Evolutionary conservation across 148 eudicot genomes (phyloP).

Genomic region (Persicaria tinctoria): DNA sequence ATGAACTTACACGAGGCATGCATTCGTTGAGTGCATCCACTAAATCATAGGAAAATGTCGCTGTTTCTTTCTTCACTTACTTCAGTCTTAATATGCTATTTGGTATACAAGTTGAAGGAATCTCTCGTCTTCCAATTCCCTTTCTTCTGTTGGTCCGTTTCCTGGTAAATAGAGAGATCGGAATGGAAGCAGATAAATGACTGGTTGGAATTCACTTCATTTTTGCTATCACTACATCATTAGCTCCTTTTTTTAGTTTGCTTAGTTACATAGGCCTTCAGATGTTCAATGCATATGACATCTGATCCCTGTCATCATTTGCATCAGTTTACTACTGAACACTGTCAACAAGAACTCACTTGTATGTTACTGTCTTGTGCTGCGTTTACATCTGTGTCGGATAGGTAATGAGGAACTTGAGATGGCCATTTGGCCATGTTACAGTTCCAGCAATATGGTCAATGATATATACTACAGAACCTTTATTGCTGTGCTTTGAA

Average conservation of each 20-base stretch:
- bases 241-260: neutral
- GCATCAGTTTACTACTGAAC: neutral
- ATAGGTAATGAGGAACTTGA: neutral
- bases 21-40: constrained; percentile 42
- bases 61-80: constrained; percentile 16
- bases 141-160: neutral
- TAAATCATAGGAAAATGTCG: constrained; percentile 4
- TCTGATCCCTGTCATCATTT: neutral
- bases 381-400: too few species aligned
- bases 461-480: neutral
- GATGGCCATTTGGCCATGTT: neutral
- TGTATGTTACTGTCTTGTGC: neutral
- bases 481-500: neutral
- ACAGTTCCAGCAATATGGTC: neutral
- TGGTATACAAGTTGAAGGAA: constrained; percentile 5
- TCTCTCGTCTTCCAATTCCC: neutral
- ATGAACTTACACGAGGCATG: constrained; percentile 33
- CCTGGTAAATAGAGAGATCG: neutral
- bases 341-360: constrained; percentile 2
- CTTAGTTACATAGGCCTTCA: neutral
- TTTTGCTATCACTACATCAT: neutral
- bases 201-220: neutral
- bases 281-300: neutral
- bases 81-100: constrained; percentile 5
- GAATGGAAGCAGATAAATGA: neutral